Evolutionary conservation across 805 yeast species (phyloP), one percentile per base, ranked within the genome.

Genomic region (Nakazawaea ambrosiae): DNA sequence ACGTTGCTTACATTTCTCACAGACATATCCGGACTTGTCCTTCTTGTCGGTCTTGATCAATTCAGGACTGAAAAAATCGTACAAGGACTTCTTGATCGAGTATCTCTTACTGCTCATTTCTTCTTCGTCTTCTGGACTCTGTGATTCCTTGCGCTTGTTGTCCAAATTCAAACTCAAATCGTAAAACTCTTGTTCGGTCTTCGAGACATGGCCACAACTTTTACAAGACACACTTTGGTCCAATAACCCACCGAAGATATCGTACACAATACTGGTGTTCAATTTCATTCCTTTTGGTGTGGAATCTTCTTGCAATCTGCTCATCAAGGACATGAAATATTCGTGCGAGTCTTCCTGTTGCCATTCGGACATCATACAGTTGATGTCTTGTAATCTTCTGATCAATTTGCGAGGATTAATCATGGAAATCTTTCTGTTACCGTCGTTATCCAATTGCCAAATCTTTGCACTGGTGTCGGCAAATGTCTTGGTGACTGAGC

Each of bases 291-390:
- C 96, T 53, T 75, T 81, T 26, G 97, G 97, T 1, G 92, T 87
- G 10, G 86, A 73, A 54, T 89, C 97, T 54, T 89, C 97, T 60
- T 89, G 97, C 36, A 89, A 61, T 36, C 96, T 64, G 6, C 90
- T 76, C 70, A 89, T 71, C 43, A 89, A 65, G 10, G 95, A 85
- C 97, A 89, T 89, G 57, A 82, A 86, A 61, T 89, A 92, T 60
- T 92, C 98, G 60, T 92, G 98, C 1, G 96, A 83, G 60, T 92
- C 98, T 59, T 92, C 97, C 58, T 92, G 98, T 59, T 87, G 89
- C 96, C 96, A 89, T 56, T 81, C 92, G 31, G 88, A 78, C 95
- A 89, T 87, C 95, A 86, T 85, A 55, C 95, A 86, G 58, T 88
- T 88, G 50, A 90, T 86, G 50, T 86, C 95, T 34, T 73, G 84